phyloP scores from a whole-genome alignment of 2,329 filamentous ascomycete species.

The Monilinia vaccinii-corymbosi region DNA sequence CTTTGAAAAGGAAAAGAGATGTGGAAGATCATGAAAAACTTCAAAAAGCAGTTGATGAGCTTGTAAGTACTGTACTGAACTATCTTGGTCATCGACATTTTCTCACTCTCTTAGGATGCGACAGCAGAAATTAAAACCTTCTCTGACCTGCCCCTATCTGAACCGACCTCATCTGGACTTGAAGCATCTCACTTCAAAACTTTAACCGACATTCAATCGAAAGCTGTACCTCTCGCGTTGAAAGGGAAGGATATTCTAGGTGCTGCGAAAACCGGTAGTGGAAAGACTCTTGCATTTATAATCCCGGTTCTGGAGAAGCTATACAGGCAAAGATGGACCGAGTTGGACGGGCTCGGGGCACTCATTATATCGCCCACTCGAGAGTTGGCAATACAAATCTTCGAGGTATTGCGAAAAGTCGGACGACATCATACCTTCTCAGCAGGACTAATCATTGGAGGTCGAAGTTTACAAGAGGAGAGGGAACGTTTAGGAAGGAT shows the following conservation, averaged over 20 bases:
- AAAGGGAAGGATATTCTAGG: constrained; percentile 84
- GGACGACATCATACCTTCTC: constrained; percentile 85
- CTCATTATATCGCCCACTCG: constrained; percentile 90
- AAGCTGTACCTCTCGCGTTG: constrained; percentile 79
- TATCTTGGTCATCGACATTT: background rate
- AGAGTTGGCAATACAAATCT: constrained; percentile 93
- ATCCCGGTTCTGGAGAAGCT: constrained; percentile 88
- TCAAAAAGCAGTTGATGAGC: constrained; percentile 25
- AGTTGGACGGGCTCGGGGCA: constrained; percentile 83
- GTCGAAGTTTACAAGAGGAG: constrained; percentile 82
- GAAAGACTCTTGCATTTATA: constrained; percentile 90
- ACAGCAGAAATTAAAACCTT: constrained; percentile 50
- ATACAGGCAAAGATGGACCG: constrained; percentile 80
- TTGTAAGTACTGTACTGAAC: constrained; percentile 19
- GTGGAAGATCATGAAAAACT: constrained; percentile 27
- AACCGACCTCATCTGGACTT: constrained; percentile 69
- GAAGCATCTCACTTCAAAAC: constrained; percentile 81
- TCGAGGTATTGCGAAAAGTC: constrained; percentile 84
- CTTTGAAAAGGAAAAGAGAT: constrained; percentile 28
- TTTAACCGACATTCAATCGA: constrained; percentile 84
- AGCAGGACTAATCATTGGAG: constrained; percentile 86
- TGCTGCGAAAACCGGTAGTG: constrained; percentile 89
- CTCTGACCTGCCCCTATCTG: constrained; percentile 75
- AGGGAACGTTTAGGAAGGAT: constrained; percentile 76
- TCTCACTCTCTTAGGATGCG: constrained; percentile 23